Percentiles rank a stretch among this genome's conserved stretches.
phyloP scores from a whole-genome alignment of 169 alveolate genomes.

The Eimeria sp. region DNA sequence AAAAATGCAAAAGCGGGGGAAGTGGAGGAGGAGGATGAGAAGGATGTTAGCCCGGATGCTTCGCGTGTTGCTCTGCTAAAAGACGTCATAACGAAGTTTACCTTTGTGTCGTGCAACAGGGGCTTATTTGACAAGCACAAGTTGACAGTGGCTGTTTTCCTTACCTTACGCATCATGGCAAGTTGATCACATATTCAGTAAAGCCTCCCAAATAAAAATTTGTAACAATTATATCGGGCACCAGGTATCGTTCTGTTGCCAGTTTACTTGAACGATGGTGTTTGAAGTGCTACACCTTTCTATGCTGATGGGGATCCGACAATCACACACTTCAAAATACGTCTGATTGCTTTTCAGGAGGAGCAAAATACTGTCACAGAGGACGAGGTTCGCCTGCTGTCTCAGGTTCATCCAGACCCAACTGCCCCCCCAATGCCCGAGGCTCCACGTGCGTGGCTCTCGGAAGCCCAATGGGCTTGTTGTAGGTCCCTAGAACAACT shows the following conservation, averaged over 20 bases:
- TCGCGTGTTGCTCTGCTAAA: constrained; percentile 91
- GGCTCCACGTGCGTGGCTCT: constrained; percentile 92
- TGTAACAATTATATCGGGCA: background rate
- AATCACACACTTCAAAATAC: background rate
- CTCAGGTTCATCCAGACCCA: constrained; percentile 95
- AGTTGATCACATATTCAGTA: constrained; percentile 77
- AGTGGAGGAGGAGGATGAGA: constrained; percentile 26
- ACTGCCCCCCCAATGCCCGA: constrained; percentile 94
- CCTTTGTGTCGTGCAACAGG: constrained; percentile 94
- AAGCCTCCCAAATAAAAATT: constrained; percentile 71
- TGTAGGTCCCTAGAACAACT: constrained; percentile 85
- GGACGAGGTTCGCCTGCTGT: constrained; percentile 91
- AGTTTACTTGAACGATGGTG: background rate
- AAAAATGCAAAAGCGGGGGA: background rate
- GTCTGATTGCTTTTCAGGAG: constrained; percentile 35
- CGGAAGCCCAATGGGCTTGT: constrained; percentile 92
- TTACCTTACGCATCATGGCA: constrained; percentile 93
- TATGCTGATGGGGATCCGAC: background rate
- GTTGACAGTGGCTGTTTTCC: constrained; percentile 96
- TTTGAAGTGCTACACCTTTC: background rate
- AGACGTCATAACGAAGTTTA: constrained; percentile 94
- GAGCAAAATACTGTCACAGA: constrained; percentile 83
- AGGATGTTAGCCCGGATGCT: constrained; percentile 54
- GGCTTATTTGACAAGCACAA: constrained; percentile 97
- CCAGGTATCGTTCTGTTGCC: background rate